A percentile compares a stretch with the other conserved stretches of the same genome.
These are phyloP conservation scores for Orbilia javanica DNA, from an alignment of 2,329 filamentous ascomycete genomes.

Conservation along the genomic window DNA sequence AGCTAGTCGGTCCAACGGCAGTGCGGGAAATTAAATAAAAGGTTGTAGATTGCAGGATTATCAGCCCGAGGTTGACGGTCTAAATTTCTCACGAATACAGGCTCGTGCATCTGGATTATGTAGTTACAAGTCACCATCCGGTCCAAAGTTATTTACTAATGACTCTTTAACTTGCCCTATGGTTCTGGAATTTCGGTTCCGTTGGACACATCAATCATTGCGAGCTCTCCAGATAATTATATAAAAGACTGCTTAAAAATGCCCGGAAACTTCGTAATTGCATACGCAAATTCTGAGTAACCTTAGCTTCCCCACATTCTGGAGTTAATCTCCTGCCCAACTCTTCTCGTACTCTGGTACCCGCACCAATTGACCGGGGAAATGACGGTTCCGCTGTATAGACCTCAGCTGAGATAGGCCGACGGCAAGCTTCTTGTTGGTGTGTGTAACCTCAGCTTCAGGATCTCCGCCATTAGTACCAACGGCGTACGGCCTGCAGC, in stretches of 20 bases:
- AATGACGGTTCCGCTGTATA: background rate
- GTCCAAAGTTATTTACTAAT: too few relatives aligned
- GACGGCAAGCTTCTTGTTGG: too few relatives aligned
- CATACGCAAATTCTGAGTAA: background rate
- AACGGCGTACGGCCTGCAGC: too few relatives aligned
- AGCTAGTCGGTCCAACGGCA: background rate
- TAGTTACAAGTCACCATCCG: background rate
- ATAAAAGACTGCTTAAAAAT: background rate
- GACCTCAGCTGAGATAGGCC: too few relatives aligned
- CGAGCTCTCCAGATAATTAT: too few relatives aligned
- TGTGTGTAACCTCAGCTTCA: too few relatives aligned
- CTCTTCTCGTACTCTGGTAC: background rate
- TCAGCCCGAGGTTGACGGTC: background rate
- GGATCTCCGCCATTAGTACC: too few relatives aligned
- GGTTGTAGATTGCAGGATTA: slow-evolving; percentile 1
- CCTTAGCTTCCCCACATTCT: background rate
- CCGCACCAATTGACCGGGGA: background rate
- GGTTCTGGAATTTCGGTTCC: background rate
- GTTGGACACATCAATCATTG: too few relatives aligned
- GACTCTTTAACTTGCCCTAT: too few relatives aligned
- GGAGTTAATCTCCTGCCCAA: background rate
- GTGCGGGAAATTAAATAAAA: background rate
- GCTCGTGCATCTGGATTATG: background rate
- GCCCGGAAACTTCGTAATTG: background rate
- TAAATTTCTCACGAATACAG: background rate